Evolutionary conservation across 208 protist genomes (phyloP), one percentile per base, ranked within the genome.

Genomic region (Spongospora subterranea): DNA sequence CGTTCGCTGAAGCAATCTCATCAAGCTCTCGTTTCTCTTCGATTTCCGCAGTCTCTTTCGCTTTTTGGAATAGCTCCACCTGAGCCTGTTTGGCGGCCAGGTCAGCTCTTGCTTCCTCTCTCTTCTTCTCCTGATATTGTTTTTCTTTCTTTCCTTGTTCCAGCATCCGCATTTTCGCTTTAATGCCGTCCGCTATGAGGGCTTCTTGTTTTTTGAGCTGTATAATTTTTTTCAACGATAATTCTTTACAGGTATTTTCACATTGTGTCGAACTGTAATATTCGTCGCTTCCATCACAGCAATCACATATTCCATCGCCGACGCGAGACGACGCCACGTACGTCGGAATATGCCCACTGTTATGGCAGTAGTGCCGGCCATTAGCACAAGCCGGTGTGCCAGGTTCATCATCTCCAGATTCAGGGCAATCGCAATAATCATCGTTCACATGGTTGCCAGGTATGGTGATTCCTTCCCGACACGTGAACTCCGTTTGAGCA

Each of bases 241-340:
- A 6, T 24, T 60, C 13, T 60, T 35, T 39, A 88, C 92, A 93
- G 0, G 91, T 89, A n/a, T 90, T 77, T 29, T 45, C 6, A 65
- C 92, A 93, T 6, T 0, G 20, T 0, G 29, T 45, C 35, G 29
- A 32, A 20, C 65, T 66, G 54, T 82, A 45, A 32, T 0, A 39
- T 90, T 95, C 94, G 92, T 95, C 94, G 46, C 89, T 89, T 0
- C 94, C 94, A 91, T 95, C 94, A 77, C 94, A 95, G 64, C 94
- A 95, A 77, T 95, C 94, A 77, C 94, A 95, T 32, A 94, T 71
- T 0, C 94, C 93, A 77, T 95, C 94, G 45, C 66, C 45, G 17
- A 95, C 94, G 17, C 60, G 46, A 24, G 50, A 89, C 17, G 92
- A 91, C 6, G 32, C 41, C 39, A 95, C 77, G 0, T 54, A 46